Base-by-base conservation (phyloP, 1,284 basidiomycete genomes). In the Rhodotorula sp. region DNA sequence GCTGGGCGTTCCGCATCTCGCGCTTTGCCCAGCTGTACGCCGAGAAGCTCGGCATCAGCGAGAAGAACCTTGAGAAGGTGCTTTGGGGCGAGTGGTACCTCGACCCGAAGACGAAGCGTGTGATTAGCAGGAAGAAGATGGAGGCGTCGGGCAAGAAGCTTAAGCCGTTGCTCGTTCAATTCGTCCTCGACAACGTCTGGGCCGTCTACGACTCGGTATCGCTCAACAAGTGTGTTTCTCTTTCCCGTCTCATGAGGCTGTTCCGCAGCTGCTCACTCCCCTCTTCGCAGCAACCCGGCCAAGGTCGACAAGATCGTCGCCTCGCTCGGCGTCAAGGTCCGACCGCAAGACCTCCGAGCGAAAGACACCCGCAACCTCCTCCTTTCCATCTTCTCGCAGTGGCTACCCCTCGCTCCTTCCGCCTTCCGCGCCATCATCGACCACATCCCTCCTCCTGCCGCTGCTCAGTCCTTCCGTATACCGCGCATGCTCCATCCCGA, bases 81-180 rank as follows among this genome's bases (percentile, higher is more conserved):
- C 83, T 99, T 2, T 99, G 96, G 96, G 96, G 96, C 1, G 94
- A 99, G 80, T 99, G 89, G 80, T 99, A 91, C 82, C 85, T 99
- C 66, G 96, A 99, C 79, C 92, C 95, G 0, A 99, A 98, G 83
- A 90, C 90, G 60, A 99, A 97, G 82, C 86, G 88, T 70, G 91
- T 98, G 30, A 89, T 99, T 77, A 91, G 89, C 74, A 85, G 93
- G 79, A 96, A 95, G 81, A 82, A 82, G 47, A 87, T 87, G 71
- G 92, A 92, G 26, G 67, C 61, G 61, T 64, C 47, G 37, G 79
- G 79, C 52, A 66, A 66, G 54, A 80, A 79, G 68, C 82, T 99
- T 77, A 99, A 98, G 82, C 93, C 94, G n/a, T 85, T 99, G 60
- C 99, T 99, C 78, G 96, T 98, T 8, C 94, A 98, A 81, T 97